phyloP scores from a whole-genome alignment of 306 rosid species.

The Benincasa hispida region DNA sequence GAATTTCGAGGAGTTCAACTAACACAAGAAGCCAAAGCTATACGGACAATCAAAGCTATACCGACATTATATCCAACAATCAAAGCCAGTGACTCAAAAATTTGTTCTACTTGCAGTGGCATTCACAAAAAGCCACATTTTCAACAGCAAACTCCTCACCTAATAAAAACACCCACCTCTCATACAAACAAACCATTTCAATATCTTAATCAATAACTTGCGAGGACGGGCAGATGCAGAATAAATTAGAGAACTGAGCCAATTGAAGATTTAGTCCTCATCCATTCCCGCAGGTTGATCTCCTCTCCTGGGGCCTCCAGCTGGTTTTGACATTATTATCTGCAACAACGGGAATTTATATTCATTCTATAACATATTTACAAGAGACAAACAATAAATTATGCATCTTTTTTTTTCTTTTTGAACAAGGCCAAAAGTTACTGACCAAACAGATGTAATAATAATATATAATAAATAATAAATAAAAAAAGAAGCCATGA shows the following conservation, averaged over 20 bases:
- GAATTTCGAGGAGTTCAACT: background rate
- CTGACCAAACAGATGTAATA: background rate
- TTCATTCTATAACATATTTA: background rate
- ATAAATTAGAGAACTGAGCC: background rate
- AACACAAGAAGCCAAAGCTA: background rate
- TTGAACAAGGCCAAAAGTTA: too few species aligned
- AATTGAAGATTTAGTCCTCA: conserved; percentile 39
- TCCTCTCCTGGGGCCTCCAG: conserved; percentile 75
- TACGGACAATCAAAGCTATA: too few species aligned
- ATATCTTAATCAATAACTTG: background rate
- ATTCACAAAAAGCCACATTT: background rate
- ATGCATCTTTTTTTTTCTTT: too few species aligned
- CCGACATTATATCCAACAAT: background rate
- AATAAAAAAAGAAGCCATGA: background rate
- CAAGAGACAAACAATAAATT: background rate
- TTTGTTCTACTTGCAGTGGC: background rate
- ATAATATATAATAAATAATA: too few species aligned
- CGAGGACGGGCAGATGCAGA: background rate
- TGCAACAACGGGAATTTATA: conserved; percentile 10
- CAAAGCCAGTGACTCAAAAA: background rate
- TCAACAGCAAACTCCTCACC: background rate
- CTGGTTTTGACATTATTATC: conserved; percentile 93
- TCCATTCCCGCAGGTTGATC: conserved; percentile 78
- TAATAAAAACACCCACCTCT: background rate
- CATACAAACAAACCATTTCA: background rate